These are phyloP conservation scores for Diaporthe australafricana DNA, from an alignment of 2,329 filamentous ascomycete genomes.

Conservation along the genomic window DNA sequence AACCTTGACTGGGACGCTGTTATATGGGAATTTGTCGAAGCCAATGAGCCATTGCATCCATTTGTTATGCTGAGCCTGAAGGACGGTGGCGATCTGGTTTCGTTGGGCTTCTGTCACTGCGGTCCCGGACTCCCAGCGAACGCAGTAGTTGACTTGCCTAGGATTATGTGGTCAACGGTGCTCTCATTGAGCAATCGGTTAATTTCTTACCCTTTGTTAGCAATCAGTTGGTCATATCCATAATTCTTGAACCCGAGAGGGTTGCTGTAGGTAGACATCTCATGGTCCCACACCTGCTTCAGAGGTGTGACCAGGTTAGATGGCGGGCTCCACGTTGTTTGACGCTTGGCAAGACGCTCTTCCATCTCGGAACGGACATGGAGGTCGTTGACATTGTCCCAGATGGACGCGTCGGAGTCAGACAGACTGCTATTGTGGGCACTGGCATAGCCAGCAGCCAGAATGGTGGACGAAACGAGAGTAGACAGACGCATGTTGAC, in stretches of 20 bases:
- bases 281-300: slow-evolving; percentile 6
- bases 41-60: slow-evolving; percentile 22
- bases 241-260: slow-evolving; percentile 13
- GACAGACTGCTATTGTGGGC: slow-evolving; percentile 11
- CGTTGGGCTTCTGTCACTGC: slow-evolving; percentile 53
- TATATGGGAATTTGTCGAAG: slow-evolving; percentile 14
- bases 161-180: neutral
- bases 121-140: slow-evolving; percentile 56
- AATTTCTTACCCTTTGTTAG: neutral
- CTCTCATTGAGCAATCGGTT: neutral
- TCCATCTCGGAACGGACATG: slow-evolving; percentile 15
- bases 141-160: slow-evolving; percentile 51
- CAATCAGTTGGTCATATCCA: slow-evolving; percentile 5
- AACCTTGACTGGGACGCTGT: slow-evolving; percentile 13
- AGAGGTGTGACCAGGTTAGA: slow-evolving; percentile 15
- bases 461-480: neutral
- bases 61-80: slow-evolving; percentile 16
- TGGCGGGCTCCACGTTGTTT: slow-evolving; percentile 1
- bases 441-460: neutral
- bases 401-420: neutral
- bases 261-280: slow-evolving; percentile 14
- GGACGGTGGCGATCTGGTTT: slow-evolving; percentile 48
- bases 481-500: neutral
- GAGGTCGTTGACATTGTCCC: neutral
- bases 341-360: slow-evolving; percentile 1